phyloP scores from a whole-genome alignment of 2,329 filamentous ascomycete species.

The Phyllosticta capitalensis region DNA sequence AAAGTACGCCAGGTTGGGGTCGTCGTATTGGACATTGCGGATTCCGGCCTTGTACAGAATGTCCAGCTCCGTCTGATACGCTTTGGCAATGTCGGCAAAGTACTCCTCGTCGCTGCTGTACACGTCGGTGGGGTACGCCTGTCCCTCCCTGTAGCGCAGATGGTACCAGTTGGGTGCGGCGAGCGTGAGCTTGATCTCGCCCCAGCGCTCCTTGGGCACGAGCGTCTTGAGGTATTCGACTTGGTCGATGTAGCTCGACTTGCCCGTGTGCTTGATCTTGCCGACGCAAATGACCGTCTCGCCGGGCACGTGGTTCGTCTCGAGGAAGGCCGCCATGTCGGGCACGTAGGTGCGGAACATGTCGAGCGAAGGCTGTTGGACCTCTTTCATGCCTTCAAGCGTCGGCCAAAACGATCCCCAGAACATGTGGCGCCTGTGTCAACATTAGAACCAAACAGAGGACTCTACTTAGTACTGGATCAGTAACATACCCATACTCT shows the following conservation, averaged over 20 bases:
- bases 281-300: conserved; percentile 46
- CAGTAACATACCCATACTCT: conserved; percentile 43
- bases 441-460: neutral
- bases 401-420: conserved; percentile 45
- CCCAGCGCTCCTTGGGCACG: conserved; percentile 49
- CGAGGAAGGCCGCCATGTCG: conserved; percentile 51
- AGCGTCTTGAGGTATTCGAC: conserved; percentile 48
- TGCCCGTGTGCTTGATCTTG: conserved; percentile 46
- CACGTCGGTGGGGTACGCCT: conserved; percentile 31
- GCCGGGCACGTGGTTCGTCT: conserved; percentile 45
- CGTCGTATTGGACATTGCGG: conserved; percentile 35
- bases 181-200: conserved; percentile 57
- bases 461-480: neutral
- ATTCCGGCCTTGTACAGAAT: conserved; percentile 36
- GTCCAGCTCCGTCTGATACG: conserved; percentile 33
- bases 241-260: conserved; percentile 45
- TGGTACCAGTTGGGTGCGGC: conserved; percentile 60
- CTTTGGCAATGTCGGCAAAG: conserved; percentile 33
- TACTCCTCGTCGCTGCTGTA: conserved; percentile 35
- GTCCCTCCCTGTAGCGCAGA: conserved; percentile 48
- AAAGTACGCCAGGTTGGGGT: conserved; percentile 34
- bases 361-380: conserved; percentile 37
- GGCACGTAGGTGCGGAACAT: conserved; percentile 49
- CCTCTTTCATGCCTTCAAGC: conserved; percentile 42
- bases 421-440: conserved; percentile 34